phyloP scores from a whole-genome alignment of 2,329 filamentous ascomycete genomes.

The Colletotrichum horii region DNA sequence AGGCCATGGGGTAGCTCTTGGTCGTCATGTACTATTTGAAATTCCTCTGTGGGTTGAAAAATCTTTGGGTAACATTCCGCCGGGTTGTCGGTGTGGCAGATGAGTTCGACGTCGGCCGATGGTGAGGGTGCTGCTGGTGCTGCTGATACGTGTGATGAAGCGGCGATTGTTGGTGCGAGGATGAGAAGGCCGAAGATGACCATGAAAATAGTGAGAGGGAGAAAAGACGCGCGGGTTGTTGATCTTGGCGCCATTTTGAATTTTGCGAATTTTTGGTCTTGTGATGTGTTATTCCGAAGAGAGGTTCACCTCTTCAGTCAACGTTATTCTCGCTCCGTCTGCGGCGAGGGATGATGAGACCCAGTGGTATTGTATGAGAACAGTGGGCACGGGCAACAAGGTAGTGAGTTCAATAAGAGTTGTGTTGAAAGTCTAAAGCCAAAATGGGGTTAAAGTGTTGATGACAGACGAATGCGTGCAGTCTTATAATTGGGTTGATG shows the following conservation, averaged over 20 bases:
- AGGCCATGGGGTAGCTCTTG: slow-evolving; percentile 70
- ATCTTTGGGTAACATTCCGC: slow-evolving; percentile 70
- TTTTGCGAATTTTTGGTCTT: not conserved
- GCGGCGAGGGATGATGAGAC: not conserved
- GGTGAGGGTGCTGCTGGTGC: slow-evolving; percentile 25
- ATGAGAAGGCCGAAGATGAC: slow-evolving; percentile 9
- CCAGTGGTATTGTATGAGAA: not conserved
- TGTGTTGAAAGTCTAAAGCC: not conserved
- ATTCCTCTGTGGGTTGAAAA: slow-evolving; percentile 69
- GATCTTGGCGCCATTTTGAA: slow-evolving; percentile 2
- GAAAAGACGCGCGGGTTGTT: not conserved
- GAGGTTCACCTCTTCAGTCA: not conserved
- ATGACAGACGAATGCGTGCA: not conserved
- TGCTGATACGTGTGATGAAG: slow-evolving; percentile 4
- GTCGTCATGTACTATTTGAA: slow-evolving; percentile 66
- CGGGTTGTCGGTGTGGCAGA: slow-evolving; percentile 66
- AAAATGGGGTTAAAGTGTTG: not conserved
- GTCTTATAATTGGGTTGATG: not conserved
- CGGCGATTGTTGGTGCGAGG: not conserved
- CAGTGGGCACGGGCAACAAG: not conserved
- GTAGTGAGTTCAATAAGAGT: not conserved
- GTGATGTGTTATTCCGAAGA: not conserved
- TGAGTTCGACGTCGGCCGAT: slow-evolving; percentile 56
- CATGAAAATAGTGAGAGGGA: slow-evolving; percentile 5
- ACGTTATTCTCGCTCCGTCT: not conserved